Evolutionary conservation across 1,284 basidiomycete genomes (phyloP).

Genomic region (Puccinia coronata): DNA sequence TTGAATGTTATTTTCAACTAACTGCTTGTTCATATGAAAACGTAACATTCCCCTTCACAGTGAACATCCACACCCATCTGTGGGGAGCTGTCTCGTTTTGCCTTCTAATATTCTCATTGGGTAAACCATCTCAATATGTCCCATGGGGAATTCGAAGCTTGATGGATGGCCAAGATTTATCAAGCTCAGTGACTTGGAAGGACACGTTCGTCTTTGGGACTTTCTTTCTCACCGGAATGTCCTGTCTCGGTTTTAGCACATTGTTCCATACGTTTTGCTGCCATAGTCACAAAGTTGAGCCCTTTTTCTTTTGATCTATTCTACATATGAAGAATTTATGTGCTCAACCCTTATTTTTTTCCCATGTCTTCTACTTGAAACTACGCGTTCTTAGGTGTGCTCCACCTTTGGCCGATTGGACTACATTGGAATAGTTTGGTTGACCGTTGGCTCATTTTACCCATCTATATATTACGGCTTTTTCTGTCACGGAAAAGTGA

Average conservation of each 20-base stretch:
- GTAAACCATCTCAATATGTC: constrained; percentile 28
- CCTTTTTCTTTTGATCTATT: neutral
- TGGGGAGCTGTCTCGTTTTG: constrained; percentile 72
- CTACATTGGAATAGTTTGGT: constrained; percentile 63
- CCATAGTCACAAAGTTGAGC: constrained; percentile 69
- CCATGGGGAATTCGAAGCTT: constrained; percentile 34
- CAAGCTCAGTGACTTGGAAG: constrained; percentile 63
- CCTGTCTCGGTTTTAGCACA: constrained; percentile 74
- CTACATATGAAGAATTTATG: neutral
- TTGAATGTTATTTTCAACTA: no score
- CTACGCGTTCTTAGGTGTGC: constrained; percentile 38
- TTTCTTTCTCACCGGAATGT: constrained; percentile 72
- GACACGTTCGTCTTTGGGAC: constrained; percentile 69
- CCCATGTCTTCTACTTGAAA: neutral
- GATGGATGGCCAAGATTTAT: neutral
- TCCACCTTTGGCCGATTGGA: constrained; percentile 47
- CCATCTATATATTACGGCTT: constrained; percentile 67
- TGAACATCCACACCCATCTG: constrained; percentile 87
- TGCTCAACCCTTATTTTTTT: neutral
- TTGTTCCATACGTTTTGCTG: constrained; percentile 75
- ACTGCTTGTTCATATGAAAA: no score
- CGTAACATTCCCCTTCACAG: constrained; percentile 59
- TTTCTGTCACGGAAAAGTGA: constrained; percentile 66
- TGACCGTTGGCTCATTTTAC: constrained; percentile 75
- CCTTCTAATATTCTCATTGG: constrained; percentile 63